phyloP scores from a whole-genome alignment of 208 protist species.

The Phytomonas sp. region DNA sequence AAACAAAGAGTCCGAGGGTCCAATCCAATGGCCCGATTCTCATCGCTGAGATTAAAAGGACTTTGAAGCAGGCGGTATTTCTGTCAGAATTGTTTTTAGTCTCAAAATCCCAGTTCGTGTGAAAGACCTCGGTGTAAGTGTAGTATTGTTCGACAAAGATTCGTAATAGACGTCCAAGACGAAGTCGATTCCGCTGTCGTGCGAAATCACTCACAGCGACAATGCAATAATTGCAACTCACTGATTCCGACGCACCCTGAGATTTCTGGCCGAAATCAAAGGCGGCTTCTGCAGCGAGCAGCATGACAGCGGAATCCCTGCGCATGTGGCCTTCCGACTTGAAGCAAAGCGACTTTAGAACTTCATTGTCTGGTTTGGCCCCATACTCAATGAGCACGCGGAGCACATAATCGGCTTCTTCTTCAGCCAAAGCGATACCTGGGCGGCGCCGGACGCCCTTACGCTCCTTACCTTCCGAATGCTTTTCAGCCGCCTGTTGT shows the following conservation, averaged over 20 bases:
- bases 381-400: conserved; percentile 41
- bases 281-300: conserved; percentile 19
- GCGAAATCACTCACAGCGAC: not conserved
- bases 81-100: conserved; percentile 19
- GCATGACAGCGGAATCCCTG: not conserved
- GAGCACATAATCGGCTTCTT: conserved; percentile 60
- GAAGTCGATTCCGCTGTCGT: not conserved
- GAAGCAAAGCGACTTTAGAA: conserved; percentile 28
- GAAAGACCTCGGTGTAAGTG: conserved; percentile 30
- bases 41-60: conserved; percentile 53
- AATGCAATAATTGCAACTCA: conserved; percentile 23
- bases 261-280: conserved; percentile 33
- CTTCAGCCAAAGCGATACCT: conserved; percentile 24
- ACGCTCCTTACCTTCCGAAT: conserved; percentile 13
- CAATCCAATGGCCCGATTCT: conserved; percentile 67
- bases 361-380: conserved; percentile 41
- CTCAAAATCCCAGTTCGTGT: conserved; percentile 24
- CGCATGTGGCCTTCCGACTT: not conserved
- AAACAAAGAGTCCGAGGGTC: conserved; percentile 54
- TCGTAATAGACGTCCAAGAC: conserved; percentile 22
- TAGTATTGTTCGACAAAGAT: conserved; percentile 42
- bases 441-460: conserved; percentile 12
- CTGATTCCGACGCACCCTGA: conserved; percentile 25
- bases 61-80: conserved; percentile 16
- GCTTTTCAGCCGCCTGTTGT: not conserved